A percentile compares a stretch with the other conserved stretches of the same genome.
Evolutionary conservation across 148 eudicot genomes (phyloP).

Genomic region (Rheum nobile): DNA sequence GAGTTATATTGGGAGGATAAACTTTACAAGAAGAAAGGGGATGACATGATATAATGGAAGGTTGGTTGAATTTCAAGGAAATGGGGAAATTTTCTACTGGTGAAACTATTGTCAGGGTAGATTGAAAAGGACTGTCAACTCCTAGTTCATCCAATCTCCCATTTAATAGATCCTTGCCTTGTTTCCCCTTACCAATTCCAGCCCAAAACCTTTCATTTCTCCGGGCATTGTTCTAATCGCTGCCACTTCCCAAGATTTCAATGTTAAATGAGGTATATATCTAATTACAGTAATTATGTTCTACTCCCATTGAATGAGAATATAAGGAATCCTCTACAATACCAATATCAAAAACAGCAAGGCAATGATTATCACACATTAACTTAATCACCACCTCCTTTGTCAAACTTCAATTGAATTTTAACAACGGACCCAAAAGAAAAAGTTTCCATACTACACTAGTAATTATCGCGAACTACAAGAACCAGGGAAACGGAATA

Average conservation of each 20-base stretch:
- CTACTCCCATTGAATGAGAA: neutral
- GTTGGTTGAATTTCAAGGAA: neutral
- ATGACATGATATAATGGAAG: neutral
- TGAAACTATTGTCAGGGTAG: neutral
- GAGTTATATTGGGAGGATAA: neutral
- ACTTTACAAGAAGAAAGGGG: neutral
- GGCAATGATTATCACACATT: neutral
- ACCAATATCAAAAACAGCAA: neutral
- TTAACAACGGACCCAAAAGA: neutral
- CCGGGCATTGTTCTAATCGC: neutral
- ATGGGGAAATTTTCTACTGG: neutral
- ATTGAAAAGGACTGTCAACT: neutral
- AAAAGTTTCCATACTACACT: neutral
- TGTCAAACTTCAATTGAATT: neutral
- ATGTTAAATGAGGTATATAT: neutral
- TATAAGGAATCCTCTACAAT: neutral
- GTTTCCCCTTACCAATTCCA: neutral
- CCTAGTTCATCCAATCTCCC: neutral
- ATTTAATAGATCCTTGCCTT: neutral
- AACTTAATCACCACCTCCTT: neutral
- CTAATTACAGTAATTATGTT: neutral
- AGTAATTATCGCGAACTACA: neutral
- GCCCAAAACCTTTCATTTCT: neutral
- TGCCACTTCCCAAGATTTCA: neutral
- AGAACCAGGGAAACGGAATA: neutral